These are phyloP conservation scores for Kuraishia borneana DNA, from an alignment of 805 yeast genomes.

Conservation along the genomic window DNA sequence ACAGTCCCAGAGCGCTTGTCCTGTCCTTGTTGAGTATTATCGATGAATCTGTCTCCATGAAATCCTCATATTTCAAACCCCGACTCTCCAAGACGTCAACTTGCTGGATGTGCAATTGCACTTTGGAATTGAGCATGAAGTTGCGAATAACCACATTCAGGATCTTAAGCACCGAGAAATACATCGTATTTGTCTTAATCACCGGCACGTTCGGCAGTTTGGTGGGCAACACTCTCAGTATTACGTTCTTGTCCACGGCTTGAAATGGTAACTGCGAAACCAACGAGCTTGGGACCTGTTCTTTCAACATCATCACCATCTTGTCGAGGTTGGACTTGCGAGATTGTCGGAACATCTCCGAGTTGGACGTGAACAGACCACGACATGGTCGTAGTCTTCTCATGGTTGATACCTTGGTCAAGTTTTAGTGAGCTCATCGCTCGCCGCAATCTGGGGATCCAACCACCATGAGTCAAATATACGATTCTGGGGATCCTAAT, in stretches of 20 bases:
- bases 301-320: constrained; percentile 34
- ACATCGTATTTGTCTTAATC: constrained; percentile 43
- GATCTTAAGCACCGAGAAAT: constrained; percentile 45
- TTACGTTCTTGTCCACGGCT: constrained; percentile 32
- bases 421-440: not conserved
- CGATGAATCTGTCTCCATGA: not conserved
- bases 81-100: constrained; percentile 17
- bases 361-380: not conserved
- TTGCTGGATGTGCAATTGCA: constrained; percentile 40
- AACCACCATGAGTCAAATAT: constrained; percentile 7
- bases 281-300: constrained; percentile 39
- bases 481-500: constrained; percentile 29
- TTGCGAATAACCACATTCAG: constrained; percentile 42
- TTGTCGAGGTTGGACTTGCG: constrained; percentile 42
- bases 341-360: constrained; percentile 11
- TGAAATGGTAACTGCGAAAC: constrained; percentile 30
- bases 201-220: constrained; percentile 43
- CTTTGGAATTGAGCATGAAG: constrained; percentile 40
- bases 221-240: constrained; percentile 45
- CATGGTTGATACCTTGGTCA: not conserved
- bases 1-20: constrained; percentile 8
- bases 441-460: not conserved
- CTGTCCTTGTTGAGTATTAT: not conserved
- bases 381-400: not conserved
- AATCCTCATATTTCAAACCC: not conserved